These are phyloP conservation scores for Globisporangium canariense DNA, from an alignment of 352 stramenopile species.

Conservation along the genomic window DNA sequence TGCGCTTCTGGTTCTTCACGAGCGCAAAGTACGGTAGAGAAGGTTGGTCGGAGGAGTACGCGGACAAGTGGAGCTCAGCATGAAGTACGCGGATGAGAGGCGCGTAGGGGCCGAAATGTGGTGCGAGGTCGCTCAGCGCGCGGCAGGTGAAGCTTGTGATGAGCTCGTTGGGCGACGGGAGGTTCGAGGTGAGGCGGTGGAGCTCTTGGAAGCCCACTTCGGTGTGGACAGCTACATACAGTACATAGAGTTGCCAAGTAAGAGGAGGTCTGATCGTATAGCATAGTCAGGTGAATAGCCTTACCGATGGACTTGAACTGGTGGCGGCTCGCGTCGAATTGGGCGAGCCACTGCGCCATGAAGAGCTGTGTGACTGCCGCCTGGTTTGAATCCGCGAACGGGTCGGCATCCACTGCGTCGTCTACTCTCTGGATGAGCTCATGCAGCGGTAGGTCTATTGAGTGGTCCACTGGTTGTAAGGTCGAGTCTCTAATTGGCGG, in stretches of 20 bases:
- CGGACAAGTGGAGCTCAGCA: constrained; percentile 38
- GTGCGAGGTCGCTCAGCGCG: constrained; percentile 49
- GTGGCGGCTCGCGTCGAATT: constrained; percentile 45
- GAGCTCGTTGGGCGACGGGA: constrained; percentile 54
- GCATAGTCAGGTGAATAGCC: no score
- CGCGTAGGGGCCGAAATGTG: constrained; percentile 55
- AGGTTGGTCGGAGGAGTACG: constrained; percentile 28
- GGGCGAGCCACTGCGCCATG: constrained; percentile 55
- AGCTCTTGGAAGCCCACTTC: constrained; percentile 67
- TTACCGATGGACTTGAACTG: constrained; percentile 71
- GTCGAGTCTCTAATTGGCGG: not conserved
- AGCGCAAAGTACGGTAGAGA: constrained; percentile 59
- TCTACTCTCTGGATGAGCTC: constrained; percentile 53
- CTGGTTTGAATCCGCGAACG: constrained; percentile 50
- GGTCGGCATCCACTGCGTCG: constrained; percentile 46
- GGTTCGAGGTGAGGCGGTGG: constrained; percentile 47
- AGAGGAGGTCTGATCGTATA: not conserved
- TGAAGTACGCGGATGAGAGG: constrained; percentile 38
- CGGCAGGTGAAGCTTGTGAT: constrained; percentile 56
- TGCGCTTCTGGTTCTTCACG: constrained; percentile 56
- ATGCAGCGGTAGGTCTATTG: constrained; percentile 33
- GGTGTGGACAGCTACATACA: constrained; percentile 44
- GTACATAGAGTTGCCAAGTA: not conserved
- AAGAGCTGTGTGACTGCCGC: constrained; percentile 53
- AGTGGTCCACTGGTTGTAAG: no score